Base-by-base conservation (phyloP, 2,329 filamentous ascomycete species). In the Ophiostoma sp. region DNA sequence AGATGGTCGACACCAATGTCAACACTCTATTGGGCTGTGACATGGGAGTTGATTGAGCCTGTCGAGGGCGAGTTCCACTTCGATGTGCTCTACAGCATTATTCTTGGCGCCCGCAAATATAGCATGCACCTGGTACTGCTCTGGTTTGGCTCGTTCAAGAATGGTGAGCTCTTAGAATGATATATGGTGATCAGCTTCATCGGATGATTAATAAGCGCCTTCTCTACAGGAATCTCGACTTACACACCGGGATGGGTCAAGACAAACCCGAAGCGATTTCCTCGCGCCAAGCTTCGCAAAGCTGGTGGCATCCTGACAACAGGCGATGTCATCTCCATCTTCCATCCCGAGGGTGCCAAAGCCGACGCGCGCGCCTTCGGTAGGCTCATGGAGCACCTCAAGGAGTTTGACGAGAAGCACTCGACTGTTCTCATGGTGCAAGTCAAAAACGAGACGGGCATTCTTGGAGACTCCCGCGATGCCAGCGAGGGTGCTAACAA, bases 381-480 rank as follows among this genome's bases (percentile, higher is more conserved):
- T 0, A 67, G 64, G n/a, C 70, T 77, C 1, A 77, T 78, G 75
- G 52, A 60, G 0, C 75, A 79, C 64, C 67, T 79, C 0, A 78
- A 78, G 6, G 74, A 81, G 2, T 72, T 84, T 4, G 82, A 85
- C 63, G 75, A 74, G 1, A 73, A 77, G 11, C 76, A 84, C 60
- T 78, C 76, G 2, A 85, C 82, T 0, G 82, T 85, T 0, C 71
- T 85, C 2, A 85, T 85, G 83, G 79, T 85, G 0, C 83, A 85
- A 70, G 83, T 86, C n/a, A 81, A 86, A 73, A 85, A 85, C 58
- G 83, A 85, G 74, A 78, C 78, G 0, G 83, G 84, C 0, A 69
- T 85, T 0, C 75, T 85, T 0, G 82, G 83, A 0, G 83, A 85
- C 71, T 84, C 80, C 7, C 77, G 82, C 36, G 84, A 85, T 71